phyloP scores from a whole-genome alignment of 2,329 filamentous ascomycete genomes.

The Fusarium sp. region DNA sequence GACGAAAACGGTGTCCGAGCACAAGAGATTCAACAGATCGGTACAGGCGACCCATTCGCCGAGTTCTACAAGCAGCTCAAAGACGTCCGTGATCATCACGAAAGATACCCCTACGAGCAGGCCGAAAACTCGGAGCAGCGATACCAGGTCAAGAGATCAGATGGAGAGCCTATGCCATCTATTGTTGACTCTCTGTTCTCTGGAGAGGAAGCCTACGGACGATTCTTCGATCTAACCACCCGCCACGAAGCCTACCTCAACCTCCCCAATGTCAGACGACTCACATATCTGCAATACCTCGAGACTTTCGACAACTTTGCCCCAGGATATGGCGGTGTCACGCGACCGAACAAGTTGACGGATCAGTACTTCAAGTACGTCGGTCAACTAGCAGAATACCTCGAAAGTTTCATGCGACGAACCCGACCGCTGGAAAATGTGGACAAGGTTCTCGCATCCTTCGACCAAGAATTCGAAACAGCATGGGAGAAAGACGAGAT shows the following conservation, averaged over 20 bases:
- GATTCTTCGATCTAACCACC: constrained; percentile 88
- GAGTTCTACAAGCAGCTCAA: constrained; percentile 89
- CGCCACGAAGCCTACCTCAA: constrained; percentile 92
- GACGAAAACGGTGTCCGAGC: constrained; percentile 78
- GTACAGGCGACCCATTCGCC: constrained; percentile 86
- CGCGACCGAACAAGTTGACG: constrained; percentile 85
- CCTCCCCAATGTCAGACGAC: constrained; percentile 83
- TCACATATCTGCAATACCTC: constrained; percentile 93
- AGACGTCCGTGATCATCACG: constrained; percentile 87
- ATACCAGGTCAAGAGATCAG: constrained; percentile 78
- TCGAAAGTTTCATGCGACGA: constrained; percentile 88
- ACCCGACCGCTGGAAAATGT: constrained; percentile 88
- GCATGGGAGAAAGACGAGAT: constrained; percentile 85
- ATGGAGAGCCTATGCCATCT: constrained; percentile 71
- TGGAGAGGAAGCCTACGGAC: constrained; percentile 92
- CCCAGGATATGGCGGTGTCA: constrained; percentile 77
- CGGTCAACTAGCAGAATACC: constrained; percentile 80
- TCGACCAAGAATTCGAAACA: constrained; percentile 85
- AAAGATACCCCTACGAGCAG: constrained; percentile 91
- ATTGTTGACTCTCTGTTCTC: constrained; percentile 93
- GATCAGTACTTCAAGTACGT: constrained; percentile 94
- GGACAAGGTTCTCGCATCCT: constrained; percentile 78
- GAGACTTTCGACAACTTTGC: constrained; percentile 90
- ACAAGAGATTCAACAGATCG: constrained; percentile 85
- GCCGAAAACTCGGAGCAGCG: constrained; percentile 95